Evolutionary conservation across 139 green algal genomes (phyloP), one percentile per base, ranked within the genome.

Genomic region (Yamagishiella unicocca): DNA sequence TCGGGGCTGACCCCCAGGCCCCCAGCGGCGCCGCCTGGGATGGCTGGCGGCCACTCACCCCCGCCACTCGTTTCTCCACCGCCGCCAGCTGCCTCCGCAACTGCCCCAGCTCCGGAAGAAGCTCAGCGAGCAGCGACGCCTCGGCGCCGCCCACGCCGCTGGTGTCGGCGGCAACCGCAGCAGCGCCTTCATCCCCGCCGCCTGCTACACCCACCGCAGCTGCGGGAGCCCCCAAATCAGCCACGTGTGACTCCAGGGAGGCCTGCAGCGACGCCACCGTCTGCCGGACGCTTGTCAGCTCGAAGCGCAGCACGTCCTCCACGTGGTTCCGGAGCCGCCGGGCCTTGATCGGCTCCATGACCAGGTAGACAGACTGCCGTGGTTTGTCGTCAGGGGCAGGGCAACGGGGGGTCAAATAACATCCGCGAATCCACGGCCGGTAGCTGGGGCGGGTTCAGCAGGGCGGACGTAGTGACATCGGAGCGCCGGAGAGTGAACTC

Each of bases 291-390:
- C 6, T 45, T 24, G 4, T 29, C 42, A 85, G n/a, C 62, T 85
- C 79, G 5, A 43, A 1, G 1, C 40, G 79, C 62, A 86, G 62
- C 37, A 67, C 80, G 3, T 61, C 62, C 43, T 68, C 67, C 66
- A 87, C 82, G 33, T 87, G 67, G 82, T 43, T 58, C 7, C 82
- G 67, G n/a, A 87, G 82, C 31, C 82, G 35, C 4, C 25, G 35
- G 6, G 82, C 82, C 82, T 87, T 87, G 37, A 87, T 71, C 4
- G 82, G 82, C 82, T 87, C 82, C 82, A 87, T 81, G 10, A 87
- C 53, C 53, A 80, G 67, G 67, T 87, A 87, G 8, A 87, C 50
- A 0, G 82, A 77, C 82, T 87, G 82, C 7, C n/a, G n/a, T n/a
- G n/a, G n/a, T n/a, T n/a, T n/a, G n/a, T n/a, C n/a, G n/a, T n/a